Evolutionary conservation across 108 stramenopile genomes (phyloP).

Genomic region (Nitzschia sp.): DNA sequence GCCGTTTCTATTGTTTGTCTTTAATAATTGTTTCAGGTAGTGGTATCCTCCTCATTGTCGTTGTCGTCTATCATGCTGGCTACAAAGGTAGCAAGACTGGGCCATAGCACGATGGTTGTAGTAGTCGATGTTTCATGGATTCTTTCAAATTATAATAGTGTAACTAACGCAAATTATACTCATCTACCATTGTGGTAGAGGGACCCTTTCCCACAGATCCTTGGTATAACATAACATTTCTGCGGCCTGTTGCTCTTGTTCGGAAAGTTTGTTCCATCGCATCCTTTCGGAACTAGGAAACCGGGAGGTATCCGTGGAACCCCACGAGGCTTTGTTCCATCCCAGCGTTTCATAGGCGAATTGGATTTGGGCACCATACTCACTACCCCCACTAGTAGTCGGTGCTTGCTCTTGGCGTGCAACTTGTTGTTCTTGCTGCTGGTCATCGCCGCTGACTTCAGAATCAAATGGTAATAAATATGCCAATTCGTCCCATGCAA

Average conservation of each 20-base stretch:
- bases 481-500: conserved; percentile 1
- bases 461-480: neutral
- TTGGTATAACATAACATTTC: neutral
- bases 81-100: too few relatives aligned
- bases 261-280: neutral
- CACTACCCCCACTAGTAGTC: neutral
- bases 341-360: neutral
- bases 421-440: too few relatives aligned
- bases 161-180: too few relatives aligned
- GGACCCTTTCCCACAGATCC: neutral
- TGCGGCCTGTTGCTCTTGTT: neutral
- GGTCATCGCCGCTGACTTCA: neutral
- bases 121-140: too few relatives aligned
- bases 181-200: neutral
- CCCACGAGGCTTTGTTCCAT: conserved; percentile 1
- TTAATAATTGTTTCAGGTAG: too few relatives aligned
- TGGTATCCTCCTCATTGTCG: too few relatives aligned
- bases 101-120: too few relatives aligned
- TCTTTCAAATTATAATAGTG: too few relatives aligned
- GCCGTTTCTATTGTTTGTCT: too few relatives aligned
- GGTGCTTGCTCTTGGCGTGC: too few relatives aligned
- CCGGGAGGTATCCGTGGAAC: neutral
- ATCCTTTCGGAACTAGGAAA: neutral
- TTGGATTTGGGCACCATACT: neutral
- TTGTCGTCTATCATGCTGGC: too few relatives aligned